Conservation (phyloP, 1,284 basidiomycete species). For the Ceratobasidium sp. region DNA sequence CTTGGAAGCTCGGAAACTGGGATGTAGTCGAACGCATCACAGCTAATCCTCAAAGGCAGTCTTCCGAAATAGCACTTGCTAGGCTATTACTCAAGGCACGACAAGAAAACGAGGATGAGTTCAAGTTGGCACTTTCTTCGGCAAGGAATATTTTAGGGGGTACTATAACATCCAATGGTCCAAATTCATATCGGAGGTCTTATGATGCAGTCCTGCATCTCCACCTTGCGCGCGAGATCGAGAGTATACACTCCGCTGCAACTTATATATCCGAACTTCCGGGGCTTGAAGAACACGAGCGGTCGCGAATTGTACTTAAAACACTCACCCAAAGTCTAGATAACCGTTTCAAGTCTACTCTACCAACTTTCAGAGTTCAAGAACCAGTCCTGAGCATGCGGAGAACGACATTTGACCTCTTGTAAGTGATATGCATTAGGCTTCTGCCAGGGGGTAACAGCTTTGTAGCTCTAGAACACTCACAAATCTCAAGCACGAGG, state of each 20-base stretch:
- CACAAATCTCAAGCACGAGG: slow-evolving; percentile 59
- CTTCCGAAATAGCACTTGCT: slow-evolving; percentile 79
- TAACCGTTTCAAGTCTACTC: slow-evolving; percentile 60
- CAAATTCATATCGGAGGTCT: slow-evolving; percentile 80
- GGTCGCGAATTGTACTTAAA: not conserved
- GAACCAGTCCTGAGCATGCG: slow-evolving; percentile 93
- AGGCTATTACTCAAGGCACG: slow-evolving; percentile 84
- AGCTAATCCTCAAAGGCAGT: slow-evolving; percentile 57
- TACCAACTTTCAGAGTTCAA: slow-evolving; percentile 90
- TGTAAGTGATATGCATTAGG: slow-evolving; percentile 56
- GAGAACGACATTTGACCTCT: slow-evolving; percentile 81
- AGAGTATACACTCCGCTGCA: slow-evolving; percentile 69
- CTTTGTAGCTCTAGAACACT: slow-evolving; percentile 40
- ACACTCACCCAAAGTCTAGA: slow-evolving; percentile 29
- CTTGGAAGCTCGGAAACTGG: slow-evolving; percentile 97
- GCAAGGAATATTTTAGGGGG: slow-evolving; percentile 83
- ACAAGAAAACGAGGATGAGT: slow-evolving; percentile 56
- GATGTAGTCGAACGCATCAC: slow-evolving; percentile 73
- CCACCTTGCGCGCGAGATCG: slow-evolving; percentile 89
- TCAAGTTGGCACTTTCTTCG: slow-evolving; percentile 62
- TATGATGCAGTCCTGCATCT: slow-evolving; percentile 90
- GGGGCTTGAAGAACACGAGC: not conserved
- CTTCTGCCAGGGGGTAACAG: slow-evolving; percentile 38
- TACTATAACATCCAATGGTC: slow-evolving; percentile 81
- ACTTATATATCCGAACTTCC: slow-evolving; percentile 6